Conservation (phyloP, 2,329 filamentous ascomycete genomes). For the Ophiocordyceps unilateralis region DNA sequence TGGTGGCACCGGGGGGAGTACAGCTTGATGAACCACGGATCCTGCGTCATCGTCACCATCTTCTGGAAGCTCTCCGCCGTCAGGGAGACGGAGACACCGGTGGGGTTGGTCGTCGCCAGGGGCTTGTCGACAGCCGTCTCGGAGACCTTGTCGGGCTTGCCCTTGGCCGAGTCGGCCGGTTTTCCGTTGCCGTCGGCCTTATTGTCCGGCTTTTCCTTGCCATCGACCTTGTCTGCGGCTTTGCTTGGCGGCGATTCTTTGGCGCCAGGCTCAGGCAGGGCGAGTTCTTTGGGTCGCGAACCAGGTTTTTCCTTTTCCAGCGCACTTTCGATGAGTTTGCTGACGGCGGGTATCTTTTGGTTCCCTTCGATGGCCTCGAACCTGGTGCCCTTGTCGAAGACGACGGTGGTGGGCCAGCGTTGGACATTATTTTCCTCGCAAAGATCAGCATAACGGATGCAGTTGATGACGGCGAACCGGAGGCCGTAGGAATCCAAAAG, state of each 20-base stretch:
- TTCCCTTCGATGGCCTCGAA: conserved; percentile 46
- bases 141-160: neutral
- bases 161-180: conserved; percentile 13
- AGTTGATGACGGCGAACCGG: conserved; percentile 75
- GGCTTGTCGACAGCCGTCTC: conserved; percentile 29
- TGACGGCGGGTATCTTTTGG: conserved; percentile 49
- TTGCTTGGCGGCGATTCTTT: conserved; percentile 17
- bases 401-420: conserved; percentile 58
- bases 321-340: conserved; percentile 54
- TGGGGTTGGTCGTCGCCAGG: conserved; percentile 45
- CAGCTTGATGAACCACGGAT: conserved; percentile 98
- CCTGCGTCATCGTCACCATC: conserved; percentile 68
- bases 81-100: conserved; percentile 58
- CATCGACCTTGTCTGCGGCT: conserved; percentile 2
- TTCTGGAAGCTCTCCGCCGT: conserved; percentile 75
- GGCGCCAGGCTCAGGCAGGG: conserved; percentile 56
- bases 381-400: conserved; percentile 65
- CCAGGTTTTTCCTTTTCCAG: conserved; percentile 69
- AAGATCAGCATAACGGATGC: conserved; percentile 63
- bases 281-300: conserved; percentile 49
- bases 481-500: conserved; percentile 81
- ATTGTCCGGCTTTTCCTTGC: conserved; percentile 8
- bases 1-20: conserved; percentile 96
- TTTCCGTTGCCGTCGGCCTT: conserved; percentile 5
- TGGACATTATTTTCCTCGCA: conserved; percentile 51